Evolutionary conservation across 768 basidiomycete genomes (phyloP), one percentile per base, ranked within the genome.

Genomic region (Mycena alexandri): DNA sequence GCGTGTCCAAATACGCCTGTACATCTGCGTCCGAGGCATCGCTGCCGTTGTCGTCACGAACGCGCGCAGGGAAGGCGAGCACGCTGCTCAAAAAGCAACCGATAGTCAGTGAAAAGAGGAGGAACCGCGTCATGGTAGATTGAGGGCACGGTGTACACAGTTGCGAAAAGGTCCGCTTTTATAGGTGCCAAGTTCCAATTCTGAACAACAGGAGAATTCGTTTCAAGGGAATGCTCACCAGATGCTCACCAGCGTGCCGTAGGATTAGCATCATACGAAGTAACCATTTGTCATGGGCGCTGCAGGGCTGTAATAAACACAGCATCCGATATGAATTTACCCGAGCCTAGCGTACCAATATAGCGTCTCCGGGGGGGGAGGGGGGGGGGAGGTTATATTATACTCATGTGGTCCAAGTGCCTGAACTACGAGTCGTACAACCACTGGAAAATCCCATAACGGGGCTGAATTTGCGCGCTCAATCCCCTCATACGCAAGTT

Each of bases 1-100:
- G 62, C 43, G 36, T 44, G 43, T 64, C 19, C 41, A 33, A 41
- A 25, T 55, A 64, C 43, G 33, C 46, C 46, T 64, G 62, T 29
- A 64, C 54, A 21, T 46, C 55, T n/a, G 62, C 53, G 38, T 55
- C 38, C 54, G 54, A 55, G 36, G 54, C 54, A 1, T 8, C 38
- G 38, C 54, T 55, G n/a, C 54, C 54, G 38, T 55, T 55, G 38
- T 38, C 34, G 34, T 21, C 52, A 34, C 52, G 52, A 54, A 54
- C 34, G 13, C 25, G 52, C 34, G 52, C 36, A 38, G 52, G 52
- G 33, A 54, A n/a, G 34, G 52, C 52, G 34, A 54, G 34, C 52
- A 38, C 52, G 6, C 29, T 29, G 36, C 52, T 54, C 52, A 54
- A 54, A 11, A 54, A 54, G 52, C 33, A 54, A 54, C 52, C 25